Percentiles rank a stretch among this genome's conserved stretches.
These are phyloP conservation scores for Parastagonospora avenae DNA, from an alignment of 2,329 filamentous ascomycete genomes.

Conservation along the genomic window DNA sequence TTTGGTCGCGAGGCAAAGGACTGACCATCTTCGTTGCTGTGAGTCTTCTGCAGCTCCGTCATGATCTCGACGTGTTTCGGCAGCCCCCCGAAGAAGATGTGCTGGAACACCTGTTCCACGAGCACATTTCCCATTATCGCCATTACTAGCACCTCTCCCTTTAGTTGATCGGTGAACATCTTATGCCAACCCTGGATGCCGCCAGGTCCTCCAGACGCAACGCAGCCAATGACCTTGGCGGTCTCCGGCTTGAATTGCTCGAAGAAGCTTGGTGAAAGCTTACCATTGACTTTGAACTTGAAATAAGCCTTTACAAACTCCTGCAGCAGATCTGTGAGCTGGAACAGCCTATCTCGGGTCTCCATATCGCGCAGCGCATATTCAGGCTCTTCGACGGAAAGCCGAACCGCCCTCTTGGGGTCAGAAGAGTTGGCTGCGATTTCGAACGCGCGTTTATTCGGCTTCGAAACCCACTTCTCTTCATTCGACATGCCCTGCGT, in stretches of 20 bases:
- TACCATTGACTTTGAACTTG: neutral
- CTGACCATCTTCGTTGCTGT: conserved; percentile 30
- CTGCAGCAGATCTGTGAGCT: conserved; percentile 22
- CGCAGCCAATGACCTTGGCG: conserved; percentile 26
- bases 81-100: conserved; percentile 29
- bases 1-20: neutral
- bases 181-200: conserved; percentile 30
- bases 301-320: conserved; percentile 17
- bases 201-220: conserved; percentile 31
- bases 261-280: conserved; percentile 3
- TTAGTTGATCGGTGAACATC: conserved; percentile 23
- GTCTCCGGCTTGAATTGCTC: conserved; percentile 18
- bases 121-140: conserved; percentile 39
- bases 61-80: conserved; percentile 9
- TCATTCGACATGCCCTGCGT: neutral
- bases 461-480: neutral
- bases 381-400: conserved; percentile 18
- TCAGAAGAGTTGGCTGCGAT: neutral
- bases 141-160: conserved; percentile 27
- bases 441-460: neutral
- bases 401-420: neutral
- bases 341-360: conserved; percentile 27
- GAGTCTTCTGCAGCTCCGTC: conserved; percentile 9
- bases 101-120: conserved; percentile 35
- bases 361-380: conserved; percentile 34